phyloP scores from a whole-genome alignment of 352 stramenopile species.

The Pythium myriotylum region DNA sequence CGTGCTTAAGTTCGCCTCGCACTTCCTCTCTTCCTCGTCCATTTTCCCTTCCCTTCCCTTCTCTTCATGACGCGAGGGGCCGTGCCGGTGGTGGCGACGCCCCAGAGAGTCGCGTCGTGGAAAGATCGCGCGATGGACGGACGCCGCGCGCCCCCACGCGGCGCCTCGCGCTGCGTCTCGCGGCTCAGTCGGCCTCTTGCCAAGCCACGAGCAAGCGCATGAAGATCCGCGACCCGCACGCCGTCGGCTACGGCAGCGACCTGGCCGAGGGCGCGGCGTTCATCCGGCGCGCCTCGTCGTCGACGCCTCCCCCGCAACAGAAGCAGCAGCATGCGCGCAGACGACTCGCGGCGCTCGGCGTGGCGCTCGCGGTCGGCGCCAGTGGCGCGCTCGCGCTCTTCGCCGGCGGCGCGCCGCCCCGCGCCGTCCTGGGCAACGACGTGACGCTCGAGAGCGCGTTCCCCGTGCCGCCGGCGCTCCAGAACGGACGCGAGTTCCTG shows the following conservation, averaged over 20 bases:
- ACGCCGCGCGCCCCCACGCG: not conserved
- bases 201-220: not conserved
- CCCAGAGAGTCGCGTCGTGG: too few relatives aligned
- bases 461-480: not conserved
- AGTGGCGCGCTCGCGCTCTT: not conserved
- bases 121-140: not conserved
- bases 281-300: not conserved
- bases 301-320: not conserved
- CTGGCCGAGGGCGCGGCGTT: not conserved
- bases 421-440: not conserved
- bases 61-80: too few relatives aligned
- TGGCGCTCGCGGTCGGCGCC: not conserved
- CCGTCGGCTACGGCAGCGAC: slow-evolving; percentile 3
- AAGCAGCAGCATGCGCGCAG: not conserved
- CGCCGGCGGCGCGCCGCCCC: not conserved
- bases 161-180: not conserved
- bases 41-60: too few relatives aligned
- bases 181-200: not conserved
- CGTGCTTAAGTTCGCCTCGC: too few relatives aligned
- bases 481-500: slow-evolving; percentile 6
- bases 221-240: not conserved
- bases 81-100: too few relatives aligned
- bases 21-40: too few relatives aligned
- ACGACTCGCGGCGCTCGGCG: not conserved
- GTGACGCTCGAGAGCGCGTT: not conserved